Evolutionary conservation across 1,139 yeast genomes (phyloP), one percentile per base, ranked within the genome.

Genomic region (Yamadazyma buinensis): DNA sequence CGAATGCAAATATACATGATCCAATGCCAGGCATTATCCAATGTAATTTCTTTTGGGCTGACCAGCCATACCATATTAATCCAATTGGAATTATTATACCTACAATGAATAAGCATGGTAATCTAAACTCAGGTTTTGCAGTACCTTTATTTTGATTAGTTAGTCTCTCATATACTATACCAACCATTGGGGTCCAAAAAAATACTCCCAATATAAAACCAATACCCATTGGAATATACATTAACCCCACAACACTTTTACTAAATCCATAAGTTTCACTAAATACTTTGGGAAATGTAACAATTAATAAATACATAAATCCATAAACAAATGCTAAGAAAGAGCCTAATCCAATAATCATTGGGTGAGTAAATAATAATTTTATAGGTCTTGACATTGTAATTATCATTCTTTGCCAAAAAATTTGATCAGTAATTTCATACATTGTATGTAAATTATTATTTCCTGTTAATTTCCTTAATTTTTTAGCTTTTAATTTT

Each of bases 11-110:
- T 8, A 68, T 57, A 1, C 57, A 71, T 10, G 67, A 56, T 6
- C 74, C 74, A 33, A 67, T 55, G 4, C 68, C 64, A 2, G 74
- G 73, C 70, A 66, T 64, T 22, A 68, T 64, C 74, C 74, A 68
- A 42, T 64, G 73, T 25, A 66, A 48, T 37, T 61, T 51, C 39
- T 54, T 49, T 44, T 67, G 53, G 3, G 68, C 72, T 18, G 69
- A 61, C 73, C 74, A 68, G 12, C 75, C 75, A 42, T 64, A 68
- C 72, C 72, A 66, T 15, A 68, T 44, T 35, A 67, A 55, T 2
- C 73, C 73, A 11, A 65, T 46, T 3, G 74, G 72, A 27, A 67
- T 59, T 26, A 63, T 48, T 7, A 59, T 37, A 2, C 72, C 61
- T 10, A 64, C 61, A 5, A 57, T 54, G 36, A 67, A 54, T 22